Percentiles rank a stretch among this genome's conserved stretches.
These are phyloP conservation scores for Mesostigma viride DNA, from an alignment of 139 green algal species.

Conservation along the genomic window DNA sequence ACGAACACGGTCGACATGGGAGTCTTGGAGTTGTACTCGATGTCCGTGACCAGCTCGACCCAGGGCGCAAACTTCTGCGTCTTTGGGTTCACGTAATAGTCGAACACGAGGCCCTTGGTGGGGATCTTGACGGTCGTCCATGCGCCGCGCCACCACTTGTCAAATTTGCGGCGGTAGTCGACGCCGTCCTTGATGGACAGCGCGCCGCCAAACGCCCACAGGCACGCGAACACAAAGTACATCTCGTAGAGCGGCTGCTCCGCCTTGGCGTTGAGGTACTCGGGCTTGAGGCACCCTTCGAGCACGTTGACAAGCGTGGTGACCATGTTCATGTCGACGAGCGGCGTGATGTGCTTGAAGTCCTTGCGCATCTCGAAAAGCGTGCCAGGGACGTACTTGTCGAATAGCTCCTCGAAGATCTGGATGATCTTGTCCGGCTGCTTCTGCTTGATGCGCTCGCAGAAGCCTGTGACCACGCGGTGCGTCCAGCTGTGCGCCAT, in stretches of 20 bases:
- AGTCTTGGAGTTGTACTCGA: conserved; percentile 38
- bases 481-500: conserved; percentile 69
- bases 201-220: conserved; percentile 78
- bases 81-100: conserved; percentile 77
- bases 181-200: conserved; percentile 70
- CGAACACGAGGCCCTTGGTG: conserved; percentile 72
- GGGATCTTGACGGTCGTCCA: conserved; percentile 60
- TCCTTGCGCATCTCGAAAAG: conserved; percentile 73
- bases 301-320: conserved; percentile 82
- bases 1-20: conserved; percentile 64
- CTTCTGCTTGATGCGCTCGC: conserved; percentile 69
- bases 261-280: conserved; percentile 14
- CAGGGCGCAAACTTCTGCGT: conserved; percentile 58
- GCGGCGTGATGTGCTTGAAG: conserved; percentile 66
- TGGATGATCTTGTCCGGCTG: conserved; percentile 28
- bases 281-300: conserved; percentile 69
- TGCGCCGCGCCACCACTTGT: conserved; percentile 64
- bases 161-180: conserved; percentile 72
- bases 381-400: conserved; percentile 60
- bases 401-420: conserved; percentile 58
- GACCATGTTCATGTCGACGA: conserved; percentile 66
- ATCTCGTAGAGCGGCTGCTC: conserved; percentile 67
- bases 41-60: conserved; percentile 44
- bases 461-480: conserved; percentile 62
- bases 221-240: conserved; percentile 81